phyloP scores from a whole-genome alignment of 805 yeast genomes.

The Saccharomyces cerevisiae region DNA sequence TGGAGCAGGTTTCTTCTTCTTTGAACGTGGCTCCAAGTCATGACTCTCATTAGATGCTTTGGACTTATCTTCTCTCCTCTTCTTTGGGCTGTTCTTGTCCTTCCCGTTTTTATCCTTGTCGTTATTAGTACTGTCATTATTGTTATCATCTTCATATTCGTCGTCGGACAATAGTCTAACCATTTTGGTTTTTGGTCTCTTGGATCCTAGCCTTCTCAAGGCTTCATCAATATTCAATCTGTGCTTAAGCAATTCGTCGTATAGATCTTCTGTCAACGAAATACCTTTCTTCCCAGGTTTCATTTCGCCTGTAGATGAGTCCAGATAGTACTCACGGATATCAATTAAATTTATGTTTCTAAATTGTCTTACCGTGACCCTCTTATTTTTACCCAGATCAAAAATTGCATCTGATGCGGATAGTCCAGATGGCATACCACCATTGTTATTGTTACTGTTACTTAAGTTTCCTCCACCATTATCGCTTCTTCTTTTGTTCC shows the following conservation, averaged over 20 bases:
- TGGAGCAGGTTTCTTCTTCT: conserved; percentile 24
- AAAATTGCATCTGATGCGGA: conserved; percentile 26
- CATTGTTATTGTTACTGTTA: conserved; percentile 4
- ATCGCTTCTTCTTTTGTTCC: conserved; percentile 18
- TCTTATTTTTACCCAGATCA: conserved; percentile 52
- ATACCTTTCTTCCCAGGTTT: conserved; percentile 72
- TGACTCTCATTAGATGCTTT: neutral
- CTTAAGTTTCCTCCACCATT: conserved; percentile 3
- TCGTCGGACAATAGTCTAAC: conserved; percentile 26
- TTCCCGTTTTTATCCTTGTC: conserved; percentile 9
- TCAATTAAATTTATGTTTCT: conserved; percentile 63
- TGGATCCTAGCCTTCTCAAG: conserved; percentile 30
- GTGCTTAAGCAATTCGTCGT: conserved; percentile 30
- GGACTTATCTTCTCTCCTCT: conserved; percentile 1
- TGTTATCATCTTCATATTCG: conserved; percentile 15
- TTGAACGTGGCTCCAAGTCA: conserved; percentile 4
- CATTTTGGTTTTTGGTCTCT: conserved; percentile 27
- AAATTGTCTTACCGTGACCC: conserved; percentile 65
- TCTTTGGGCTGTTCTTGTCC: neutral
- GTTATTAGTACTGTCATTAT: conserved; percentile 3
- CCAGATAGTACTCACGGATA: conserved; percentile 72
- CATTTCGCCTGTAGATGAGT: conserved; percentile 47
- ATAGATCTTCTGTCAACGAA: conserved; percentile 31
- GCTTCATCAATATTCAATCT: conserved; percentile 32
- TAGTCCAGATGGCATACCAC: conserved; percentile 5